Evolutionary conservation across 1,284 basidiomycete species (phyloP), one percentile per base, ranked within the genome.

Genomic region (Leccinum angustisporum): DNA sequence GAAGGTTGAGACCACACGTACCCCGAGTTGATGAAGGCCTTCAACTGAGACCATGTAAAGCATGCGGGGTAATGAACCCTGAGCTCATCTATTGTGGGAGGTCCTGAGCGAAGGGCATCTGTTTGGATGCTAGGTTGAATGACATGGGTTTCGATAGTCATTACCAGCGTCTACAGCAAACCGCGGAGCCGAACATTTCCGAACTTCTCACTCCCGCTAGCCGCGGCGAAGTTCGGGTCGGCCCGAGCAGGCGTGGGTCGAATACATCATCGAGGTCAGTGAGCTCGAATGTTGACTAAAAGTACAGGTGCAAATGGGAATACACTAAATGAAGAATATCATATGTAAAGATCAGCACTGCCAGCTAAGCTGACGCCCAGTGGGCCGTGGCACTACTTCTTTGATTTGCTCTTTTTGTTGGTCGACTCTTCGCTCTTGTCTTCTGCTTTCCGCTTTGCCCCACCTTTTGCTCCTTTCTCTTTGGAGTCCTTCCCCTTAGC

Each of bases 11-110:
- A 43, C 53, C 5, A 21, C 56, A 68, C 77, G 56, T 69, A 90
- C 89, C 90, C 90, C 60, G 89, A 88, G 70, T 87, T 89, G 57
- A 92, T 81, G 66, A 92, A 91, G 2, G 86, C 82, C 75, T 86
- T 91, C 33, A 92, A 76, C 68, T 92, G 86, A 9, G 75, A 66
- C 88, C 89, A 92, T 3, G 88, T 90, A 67, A 91, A 91, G 66
- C 83, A 86, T 2, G 87, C 80, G 5, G 89, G 88, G 69, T 92
- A 92, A 68, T 89, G 76, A 1, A 77, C 79, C 7, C 84, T 72
- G 4, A 92, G 73, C 66, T 92, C 91, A 61, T 86, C 85, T 50
- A 74, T 75, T 1, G 87, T 90, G 8, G 90, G 90, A 30, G 79
- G 84, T 0, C 90, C 89, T 8, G 77, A 60, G 31, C 60, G 27